Evolutionary conservation across 176 grass and related monocot genomes (phyloP), one percentile per base, ranked within the genome.

Genomic region (Coix lacrymajobi): DNA sequence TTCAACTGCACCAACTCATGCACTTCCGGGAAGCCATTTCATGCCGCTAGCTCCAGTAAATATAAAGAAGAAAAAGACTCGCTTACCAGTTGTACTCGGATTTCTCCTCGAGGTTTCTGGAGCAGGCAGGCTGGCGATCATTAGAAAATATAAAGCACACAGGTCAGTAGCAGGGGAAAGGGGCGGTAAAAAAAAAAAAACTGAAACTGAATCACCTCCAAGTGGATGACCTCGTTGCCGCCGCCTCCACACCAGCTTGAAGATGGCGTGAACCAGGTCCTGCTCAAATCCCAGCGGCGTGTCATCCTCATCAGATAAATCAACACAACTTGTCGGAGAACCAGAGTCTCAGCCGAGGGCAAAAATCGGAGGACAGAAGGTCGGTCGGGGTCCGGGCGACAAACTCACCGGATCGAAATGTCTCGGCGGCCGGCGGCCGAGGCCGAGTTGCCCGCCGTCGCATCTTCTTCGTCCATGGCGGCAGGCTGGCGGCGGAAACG

Each of bases 171-270:
- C 16, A 22, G 49, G 19, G 6, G 22, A 8, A 15, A 25, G 22
- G 1, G 19, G 34, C 22, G 1, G 39, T 14, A 1, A 17, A 38
- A 46, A 60, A 4, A 34, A 51, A 20, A 52, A 20, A 48, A 19
- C 49, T 67, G 28, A 22, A 12, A 24, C 20, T 15, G 39, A 49
- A 83, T 32, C 75, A 98, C 96, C 92, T 95, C 88, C 57, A 86
- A 14, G 6, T 91, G 68, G 11, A 83, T 8, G 13, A 1, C 71
- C n/a, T 90, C 83, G 13, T 85, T 81, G 3, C 11, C 83, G 20
- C n/a, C 66, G 15, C 45, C n/a, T n/a, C n/a, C 90, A 98, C 75
- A 95, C 90, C 52, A 93, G 65, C 88, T 98, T 98, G 82, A 98
- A 98, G 60, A 98, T 92, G 34, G 90, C 86, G 32, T 73, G 84